These are phyloP conservation scores for Tulasnella sp. DNA, from an alignment of 768 basidiomycete genomes.

Conservation along the genomic window DNA sequence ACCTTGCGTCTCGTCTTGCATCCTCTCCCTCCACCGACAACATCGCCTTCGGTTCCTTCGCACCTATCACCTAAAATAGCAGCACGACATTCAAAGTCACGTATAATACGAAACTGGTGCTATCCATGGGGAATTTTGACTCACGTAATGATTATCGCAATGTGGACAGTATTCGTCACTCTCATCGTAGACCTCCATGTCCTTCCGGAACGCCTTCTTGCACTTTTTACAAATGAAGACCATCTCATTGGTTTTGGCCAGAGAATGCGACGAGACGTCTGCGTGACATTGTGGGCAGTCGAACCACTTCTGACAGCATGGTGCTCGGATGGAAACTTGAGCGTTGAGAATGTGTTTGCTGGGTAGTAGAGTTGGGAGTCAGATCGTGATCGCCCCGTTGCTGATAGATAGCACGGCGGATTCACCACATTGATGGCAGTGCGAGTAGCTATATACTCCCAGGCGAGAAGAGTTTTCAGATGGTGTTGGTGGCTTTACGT, in stretches of 20 bases:
- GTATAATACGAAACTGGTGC: neutral
- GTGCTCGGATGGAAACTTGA: slow-evolving; percentile 90
- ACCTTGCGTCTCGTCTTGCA: slow-evolving; percentile 79
- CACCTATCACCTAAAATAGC: slow-evolving; percentile 65
- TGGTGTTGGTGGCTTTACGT: no score
- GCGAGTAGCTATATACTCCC: no score
- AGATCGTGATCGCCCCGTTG: neutral
- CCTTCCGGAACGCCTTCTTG: slow-evolving; percentile 94
- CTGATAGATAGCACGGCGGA: neutral
- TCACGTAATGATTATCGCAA: slow-evolving; percentile 95
- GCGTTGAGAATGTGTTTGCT: slow-evolving; percentile 97
- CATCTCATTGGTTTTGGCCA: slow-evolving; percentile 77
- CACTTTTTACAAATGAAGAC: slow-evolving; percentile 77
- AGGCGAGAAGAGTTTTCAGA: no score
- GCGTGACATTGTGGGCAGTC: slow-evolving; percentile 96
- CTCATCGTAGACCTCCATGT: slow-evolving; percentile 85
- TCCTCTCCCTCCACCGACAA: slow-evolving; percentile 88
- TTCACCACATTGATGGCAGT: neutral
- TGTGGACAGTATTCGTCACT: slow-evolving; percentile 97
- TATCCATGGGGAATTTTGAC: slow-evolving; percentile 25
- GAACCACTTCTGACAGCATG: slow-evolving; percentile 96
- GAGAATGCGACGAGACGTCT: slow-evolving; percentile 61
- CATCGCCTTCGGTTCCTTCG: slow-evolving; percentile 79
- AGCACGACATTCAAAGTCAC: neutral
- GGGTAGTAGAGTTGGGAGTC: slow-evolving; percentile 4